Percentiles rank a stretch among this genome's conserved stretches.
Evolutionary conservation across 306 rosid genomes (phyloP).

Genomic region (Cajanus cajan): DNA sequence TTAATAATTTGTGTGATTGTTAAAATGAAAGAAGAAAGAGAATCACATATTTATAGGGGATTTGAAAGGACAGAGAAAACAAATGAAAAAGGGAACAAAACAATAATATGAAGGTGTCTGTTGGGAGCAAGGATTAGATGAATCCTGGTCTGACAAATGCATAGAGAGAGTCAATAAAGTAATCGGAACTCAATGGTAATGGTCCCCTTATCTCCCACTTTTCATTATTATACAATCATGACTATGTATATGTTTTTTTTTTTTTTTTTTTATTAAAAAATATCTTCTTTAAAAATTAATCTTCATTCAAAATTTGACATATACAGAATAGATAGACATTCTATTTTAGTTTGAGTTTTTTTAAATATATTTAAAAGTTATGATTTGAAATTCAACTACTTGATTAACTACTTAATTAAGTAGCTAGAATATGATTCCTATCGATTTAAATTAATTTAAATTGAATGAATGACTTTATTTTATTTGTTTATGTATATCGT

Average conservation of each 20-base stretch:
- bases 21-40: conserved; percentile 5
- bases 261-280: no score
- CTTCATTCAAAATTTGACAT: no score
- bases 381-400: no score
- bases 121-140: conserved; percentile 59
- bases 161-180: conserved; percentile 43
- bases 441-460: no score
- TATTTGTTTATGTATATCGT: background rate
- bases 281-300: no score
- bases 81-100: background rate
- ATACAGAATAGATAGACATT: no score
- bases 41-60: conserved; percentile 10
- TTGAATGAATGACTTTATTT: background rate
- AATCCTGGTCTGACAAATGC: conserved; percentile 49
- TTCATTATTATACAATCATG: background rate
- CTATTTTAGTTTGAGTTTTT: no score
- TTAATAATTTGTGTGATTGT: background rate
- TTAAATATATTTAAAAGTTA: no score
- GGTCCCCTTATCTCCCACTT: conserved; percentile 40
- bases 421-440: no score
- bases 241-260: background rate
- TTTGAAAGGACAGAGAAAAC: background rate
- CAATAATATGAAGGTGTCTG: conserved; percentile 26
- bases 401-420: no score
- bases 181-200: conserved; percentile 40